These are phyloP conservation scores for Aspergillus haitiensis DNA, from an alignment of 495 filamentous ascomycete genomes.

Conservation along the genomic window DNA sequence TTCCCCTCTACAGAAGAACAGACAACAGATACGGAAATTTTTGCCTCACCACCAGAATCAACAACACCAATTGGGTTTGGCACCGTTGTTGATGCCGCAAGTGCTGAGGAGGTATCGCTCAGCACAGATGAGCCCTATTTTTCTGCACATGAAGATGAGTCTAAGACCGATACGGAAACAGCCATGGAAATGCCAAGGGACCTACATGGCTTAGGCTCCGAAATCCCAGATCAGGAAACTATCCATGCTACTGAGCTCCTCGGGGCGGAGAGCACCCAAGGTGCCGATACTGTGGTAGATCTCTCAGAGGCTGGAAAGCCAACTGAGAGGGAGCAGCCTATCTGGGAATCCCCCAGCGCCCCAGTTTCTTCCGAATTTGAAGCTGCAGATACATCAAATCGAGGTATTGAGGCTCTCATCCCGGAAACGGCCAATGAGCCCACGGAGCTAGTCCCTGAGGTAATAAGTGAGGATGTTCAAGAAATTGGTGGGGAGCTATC, in stretches of 20 bases:
- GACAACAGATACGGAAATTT: not conserved
- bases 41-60: not conserved
- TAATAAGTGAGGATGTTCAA: not conserved
- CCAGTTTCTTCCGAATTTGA: not conserved
- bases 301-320: too few relatives aligned
- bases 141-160: not conserved
- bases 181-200: not conserved
- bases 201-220: not conserved
- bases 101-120: not conserved
- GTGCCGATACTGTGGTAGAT: too few relatives aligned
- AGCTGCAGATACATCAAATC: not conserved
- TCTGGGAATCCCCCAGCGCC: not conserved
- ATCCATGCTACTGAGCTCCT: too few relatives aligned
- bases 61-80: constrained; percentile 22
- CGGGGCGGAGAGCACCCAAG: too few relatives aligned
- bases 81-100: constrained; percentile 30
- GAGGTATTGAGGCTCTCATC: not conserved
- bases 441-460: not conserved
- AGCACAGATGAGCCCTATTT: not conserved
- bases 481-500: too few relatives aligned
- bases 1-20: not conserved
- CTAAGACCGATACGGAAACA: not conserved
- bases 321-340: not conserved
- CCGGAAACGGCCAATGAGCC: not conserved
- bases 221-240: not conserved